A percentile compares a stretch with the other conserved stretches of the same genome.
Conservation (phyloP, 2,329 filamentous ascomycete species). For the Colletotrichum somersetense region DNA sequence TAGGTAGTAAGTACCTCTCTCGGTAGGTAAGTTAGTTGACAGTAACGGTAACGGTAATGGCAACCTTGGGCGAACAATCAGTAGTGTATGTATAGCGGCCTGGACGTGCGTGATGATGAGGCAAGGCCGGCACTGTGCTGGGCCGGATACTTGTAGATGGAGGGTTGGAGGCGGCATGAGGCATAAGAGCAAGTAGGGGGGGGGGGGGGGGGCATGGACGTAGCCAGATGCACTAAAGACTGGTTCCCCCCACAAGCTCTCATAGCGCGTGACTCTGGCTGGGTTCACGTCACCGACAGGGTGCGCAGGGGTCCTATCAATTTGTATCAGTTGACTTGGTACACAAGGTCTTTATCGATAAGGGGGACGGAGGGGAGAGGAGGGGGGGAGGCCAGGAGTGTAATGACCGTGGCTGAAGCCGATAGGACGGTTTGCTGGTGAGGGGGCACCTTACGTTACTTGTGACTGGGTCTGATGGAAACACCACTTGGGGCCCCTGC, state of each 20-base stretch:
- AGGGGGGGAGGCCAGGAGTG: neutral
- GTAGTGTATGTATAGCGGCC: neutral
- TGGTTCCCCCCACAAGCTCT: constrained; percentile 32
- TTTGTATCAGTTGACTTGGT: constrained; percentile 32
- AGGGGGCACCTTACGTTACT: neutral
- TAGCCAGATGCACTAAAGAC: constrained; percentile 30
- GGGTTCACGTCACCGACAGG: constrained; percentile 39
- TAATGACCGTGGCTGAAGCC: constrained; percentile 21
- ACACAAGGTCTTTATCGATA: constrained; percentile 35
- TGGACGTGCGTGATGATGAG: constrained; percentile 24
- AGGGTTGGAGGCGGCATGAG: constrained; percentile 16
- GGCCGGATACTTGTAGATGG: constrained; percentile 2
- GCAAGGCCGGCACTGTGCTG: constrained; percentile 13
- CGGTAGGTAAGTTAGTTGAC: neutral
- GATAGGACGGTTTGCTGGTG: constrained; percentile 11
- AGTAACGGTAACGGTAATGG: constrained; percentile 19
- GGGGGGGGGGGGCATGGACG: constrained; percentile 3
- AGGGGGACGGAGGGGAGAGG: neutral
- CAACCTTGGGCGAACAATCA: constrained; percentile 8
- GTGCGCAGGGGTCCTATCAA: constrained; percentile 36
- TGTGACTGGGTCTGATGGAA: constrained; percentile 16
- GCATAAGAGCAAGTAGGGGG: neutral
- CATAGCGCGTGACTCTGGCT: constrained; percentile 40
- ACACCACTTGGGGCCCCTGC: neutral
- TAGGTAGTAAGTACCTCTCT: neutral